Base-by-base conservation (phyloP, 495 filamentous ascomycete genomes). In the Jackrogersella minutella region DNA sequence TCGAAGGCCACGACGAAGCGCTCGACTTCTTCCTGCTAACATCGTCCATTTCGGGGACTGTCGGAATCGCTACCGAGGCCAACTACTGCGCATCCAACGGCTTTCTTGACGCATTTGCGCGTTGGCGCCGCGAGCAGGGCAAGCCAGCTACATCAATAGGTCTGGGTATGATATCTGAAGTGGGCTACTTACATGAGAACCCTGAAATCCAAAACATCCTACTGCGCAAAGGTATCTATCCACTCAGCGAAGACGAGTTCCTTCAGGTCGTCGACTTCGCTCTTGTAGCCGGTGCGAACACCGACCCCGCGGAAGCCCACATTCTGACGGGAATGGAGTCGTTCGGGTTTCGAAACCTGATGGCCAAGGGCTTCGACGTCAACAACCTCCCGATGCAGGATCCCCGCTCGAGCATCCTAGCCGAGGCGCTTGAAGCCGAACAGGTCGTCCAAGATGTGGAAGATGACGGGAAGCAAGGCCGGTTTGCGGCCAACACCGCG, bases 71-170 rank as follows among this genome's bases (percentile, higher is more conserved):
- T 3, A 54, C 64, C 9, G 75, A 84, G 59, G 57, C 58, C 37
- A 80, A 80, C 64, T 84, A 83, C 63, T 56, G 55, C 2, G 77
- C 78, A 0, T 78, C 59, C 5, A 76, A 73, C 41, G 52, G 69
- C 1, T 84, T 77, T 56, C 70, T 80, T 16, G 81, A 83, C 17
- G 72, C 78, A 9, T 76, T 85, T 22, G 28, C 28, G 2, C 24
- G 26, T 0, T 30, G 14, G 3, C 46, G 46, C 7, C 46, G 3
- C 3, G 2, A 2, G 2, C 46, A 31, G 11, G 46, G 46, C 5
- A 13, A 14, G 1, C 24, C 46, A 3, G 46, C 24, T 17, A 31
- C 26, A 11, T 16, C 24, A 0, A 8, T 58, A 0, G 44, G 44
- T 0, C 6, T 59, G 0, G 56, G 56, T 3, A 50, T 50, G 43